Conservation (phyloP, 1,284 basidiomycete genomes). For the Phlebopus sp. region DNA sequence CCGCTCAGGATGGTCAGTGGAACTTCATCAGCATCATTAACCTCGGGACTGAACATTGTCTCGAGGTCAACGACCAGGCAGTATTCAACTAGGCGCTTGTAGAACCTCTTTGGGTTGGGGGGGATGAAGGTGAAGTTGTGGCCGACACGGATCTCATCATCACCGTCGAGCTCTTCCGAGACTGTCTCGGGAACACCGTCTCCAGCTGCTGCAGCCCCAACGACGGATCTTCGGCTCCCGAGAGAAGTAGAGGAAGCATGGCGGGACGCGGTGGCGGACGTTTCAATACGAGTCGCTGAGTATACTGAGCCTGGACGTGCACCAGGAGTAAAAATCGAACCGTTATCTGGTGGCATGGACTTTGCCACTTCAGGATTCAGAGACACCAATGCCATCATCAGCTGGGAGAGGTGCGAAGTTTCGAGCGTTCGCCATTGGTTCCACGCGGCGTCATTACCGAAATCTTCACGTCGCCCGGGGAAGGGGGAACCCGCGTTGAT, state of each 20-base stretch:
- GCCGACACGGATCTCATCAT: slow-evolving; percentile 68
- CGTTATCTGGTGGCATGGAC: slow-evolving; percentile 59
- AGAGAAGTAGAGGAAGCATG: slow-evolving; percentile 48
- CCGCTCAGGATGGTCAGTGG: slow-evolving; percentile 89
- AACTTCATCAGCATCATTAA: slow-evolving; percentile 95
- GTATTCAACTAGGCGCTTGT: slow-evolving; percentile 79
- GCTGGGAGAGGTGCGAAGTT: slow-evolving; percentile 79
- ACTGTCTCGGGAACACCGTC: slow-evolving; percentile 39
- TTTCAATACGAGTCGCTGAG: slow-evolving; percentile 37
- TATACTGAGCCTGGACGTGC: slow-evolving; percentile 59
- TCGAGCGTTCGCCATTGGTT: slow-evolving; percentile 84
- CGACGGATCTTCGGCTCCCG: slow-evolving; percentile 62
- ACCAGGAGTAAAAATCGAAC: slow-evolving; percentile 39
- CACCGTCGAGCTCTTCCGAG: slow-evolving; percentile 48
- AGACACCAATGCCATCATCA: slow-evolving; percentile 87
- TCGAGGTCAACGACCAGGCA: slow-evolving; percentile 89
- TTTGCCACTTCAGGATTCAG: slow-evolving; percentile 86
- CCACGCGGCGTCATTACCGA: slow-evolving; percentile 78
- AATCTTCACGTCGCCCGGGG: slow-evolving; percentile 86
- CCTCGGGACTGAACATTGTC: slow-evolving; percentile 80
- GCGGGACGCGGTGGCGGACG: slow-evolving; percentile 40
- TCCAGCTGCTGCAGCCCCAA: slow-evolving; percentile 27
- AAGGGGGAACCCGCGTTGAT: slow-evolving; percentile 83
- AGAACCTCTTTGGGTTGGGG: slow-evolving; percentile 82
- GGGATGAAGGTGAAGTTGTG: slow-evolving; percentile 89